Base-by-base conservation (phyloP, 2,329 filamentous ascomycete species). In the Akanthomyces dipterigenus region DNA sequence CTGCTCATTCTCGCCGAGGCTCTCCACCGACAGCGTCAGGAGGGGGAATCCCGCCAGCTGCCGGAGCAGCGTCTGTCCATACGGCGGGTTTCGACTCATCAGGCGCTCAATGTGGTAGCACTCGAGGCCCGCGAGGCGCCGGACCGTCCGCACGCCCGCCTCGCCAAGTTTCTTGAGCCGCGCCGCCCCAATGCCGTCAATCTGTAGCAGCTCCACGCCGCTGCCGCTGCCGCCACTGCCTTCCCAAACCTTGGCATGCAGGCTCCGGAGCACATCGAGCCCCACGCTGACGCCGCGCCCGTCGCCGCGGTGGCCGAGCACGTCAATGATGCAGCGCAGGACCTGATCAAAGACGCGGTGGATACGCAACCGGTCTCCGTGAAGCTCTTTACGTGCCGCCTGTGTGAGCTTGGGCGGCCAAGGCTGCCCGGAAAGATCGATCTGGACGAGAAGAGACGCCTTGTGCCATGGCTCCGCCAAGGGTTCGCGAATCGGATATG, bases 161-260 rank as follows among this genome's bases (percentile, higher is more conserved):
- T 82, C 80, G 3, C 85, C 82, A 48, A 98, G 80, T 70, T 89
- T 95, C 42, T 88, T 83, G 65, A 90, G 86, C n/a, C 84, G 83
- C 1, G 87, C 90, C 5, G 85, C 78, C 0, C 95, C 95, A 63
- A 98, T 83, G 3, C 86, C 83, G 0, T 90, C 85, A 1, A 99
- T 81, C 71, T 98, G 93, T 63, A 89, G 88, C 69, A 99, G 82
- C 66, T 97, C 90, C 24, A 88, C 79, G 0, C 90, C 84, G 2
- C 87, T 89, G 38, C 89, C 87, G 2, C 87, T 89, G 38, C 89
- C 9, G 18, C 89, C 86, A 2, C 87, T 89, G 38, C 89, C 86
- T 68, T 99, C 95, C 95, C 93, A 96, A 1, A 80, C 79, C 1
- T 82, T 84, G 2, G 92, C 89, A 24, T 85, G 82, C 56, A 98